Base-by-base conservation (phyloP, 2,329 filamentous ascomycete species). In the Microcera coccophila region DNA sequence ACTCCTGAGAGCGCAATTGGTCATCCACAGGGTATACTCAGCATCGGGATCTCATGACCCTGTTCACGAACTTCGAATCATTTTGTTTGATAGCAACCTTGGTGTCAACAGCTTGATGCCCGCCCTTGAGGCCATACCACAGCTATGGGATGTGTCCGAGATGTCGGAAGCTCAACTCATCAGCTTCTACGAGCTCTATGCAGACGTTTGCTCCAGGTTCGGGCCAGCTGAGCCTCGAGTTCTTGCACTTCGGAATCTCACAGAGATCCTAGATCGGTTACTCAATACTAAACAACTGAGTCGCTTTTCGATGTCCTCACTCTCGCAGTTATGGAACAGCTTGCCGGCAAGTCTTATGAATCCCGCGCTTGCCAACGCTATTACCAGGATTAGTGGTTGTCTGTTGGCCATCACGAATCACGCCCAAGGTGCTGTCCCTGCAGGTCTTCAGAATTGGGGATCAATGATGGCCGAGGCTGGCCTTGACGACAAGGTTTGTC, bases 301-400 rank as follows among this genome's bases (percentile, higher is more conserved):
- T 3, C 41, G 53, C 10, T 47, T 75, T 4, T 64, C 69, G 2
- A 38, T 59, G 1, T 49, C 55, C 4, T 52, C 58, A 0, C 60
- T 78, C 20, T 48, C 59, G 3, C 44, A 55, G 10, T 54, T 77
- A 11, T 77, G 74, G 74, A 49, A 50, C 2, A 59, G 60, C 9
- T 52, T 74, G 9, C 57, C 63, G 2, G 47, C 54, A 3, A 65
- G 66, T 16, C 52, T 65, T 3, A 61, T 75, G 50, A 77, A 70
- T 49, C 74, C 76, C 4, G 64, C 66, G 15, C 64, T 80, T 8
- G 69, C 69, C 4, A 72, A 79, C 41, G 72, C 75, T 3, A 61
- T 76, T 16, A 62, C 78, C 44, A 66, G 72, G 39, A 59, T 64
- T 22, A 74, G 73, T 50, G 75, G 75, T 0, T 64, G 66, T 3